These are phyloP conservation scores for Straminergon stramineum DNA, from an alignment of 225 moss, liverwort and hornwort species.

Conservation along the genomic window DNA sequence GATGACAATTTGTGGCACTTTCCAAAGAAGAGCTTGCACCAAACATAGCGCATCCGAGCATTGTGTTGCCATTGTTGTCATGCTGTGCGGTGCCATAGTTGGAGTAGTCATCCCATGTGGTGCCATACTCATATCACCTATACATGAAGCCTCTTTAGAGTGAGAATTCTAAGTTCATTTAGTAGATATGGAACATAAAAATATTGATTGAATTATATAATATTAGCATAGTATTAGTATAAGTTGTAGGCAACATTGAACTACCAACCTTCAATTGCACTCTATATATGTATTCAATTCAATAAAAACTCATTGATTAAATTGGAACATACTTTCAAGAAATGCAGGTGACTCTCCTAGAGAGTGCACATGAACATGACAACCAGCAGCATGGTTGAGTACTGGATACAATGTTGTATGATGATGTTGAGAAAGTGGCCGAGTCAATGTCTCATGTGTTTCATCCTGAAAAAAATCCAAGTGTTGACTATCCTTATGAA, in stretches of 20 bases:
- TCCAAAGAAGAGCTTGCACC: constrained; percentile 55
- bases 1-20: constrained; percentile 43
- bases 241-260: not conserved
- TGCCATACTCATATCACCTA: not conserved
- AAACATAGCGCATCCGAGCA: constrained; percentile 42
- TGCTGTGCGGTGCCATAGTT: not conserved
- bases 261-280: not conserved
- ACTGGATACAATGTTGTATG: not conserved
- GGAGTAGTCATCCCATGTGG: not conserved
- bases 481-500: not conserved
- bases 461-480: not conserved
- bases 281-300: not conserved
- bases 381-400: constrained; percentile 11
- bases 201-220: too few relatives aligned
- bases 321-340: not conserved
- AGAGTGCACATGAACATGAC: constrained; percentile 4
- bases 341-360: not conserved
- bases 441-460: not conserved
- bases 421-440: not conserved
- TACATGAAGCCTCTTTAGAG: not conserved
- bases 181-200: too few relatives aligned
- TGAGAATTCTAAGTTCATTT: not conserved
- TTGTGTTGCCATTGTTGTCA: not conserved
- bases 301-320: not conserved
- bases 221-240: not conserved